These are phyloP conservation scores for Microcos paniculata DNA, from an alignment of 345 rosid genomes.

Conservation along the genomic window DNA sequence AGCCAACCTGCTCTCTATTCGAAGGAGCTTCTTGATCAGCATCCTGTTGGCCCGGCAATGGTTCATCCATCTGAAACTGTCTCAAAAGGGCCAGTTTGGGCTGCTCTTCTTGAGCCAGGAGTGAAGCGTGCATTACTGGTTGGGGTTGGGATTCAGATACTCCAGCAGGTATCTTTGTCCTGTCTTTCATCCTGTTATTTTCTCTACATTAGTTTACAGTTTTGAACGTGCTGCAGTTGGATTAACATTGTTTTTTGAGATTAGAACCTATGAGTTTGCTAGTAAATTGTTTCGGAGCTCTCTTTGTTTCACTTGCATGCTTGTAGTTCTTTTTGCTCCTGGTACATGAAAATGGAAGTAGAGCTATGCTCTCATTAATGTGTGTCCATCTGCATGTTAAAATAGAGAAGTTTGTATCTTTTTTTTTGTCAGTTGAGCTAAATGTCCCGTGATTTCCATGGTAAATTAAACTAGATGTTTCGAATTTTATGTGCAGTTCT, in stretches of 20 bases:
- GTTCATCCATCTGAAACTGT: constrained; percentile 61
- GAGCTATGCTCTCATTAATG: background rate
- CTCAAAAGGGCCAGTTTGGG: constrained; percentile 64
- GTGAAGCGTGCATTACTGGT: constrained; percentile 81
- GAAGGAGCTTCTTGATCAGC: constrained; percentile 52
- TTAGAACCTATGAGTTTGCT: background rate
- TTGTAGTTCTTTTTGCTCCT: background rate
- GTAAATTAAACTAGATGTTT: background rate
- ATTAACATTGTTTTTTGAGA: background rate
- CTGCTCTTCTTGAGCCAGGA: constrained; percentile 87
- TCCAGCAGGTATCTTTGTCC: constrained; percentile 67
- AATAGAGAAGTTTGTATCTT: background rate
- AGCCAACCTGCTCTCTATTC: constrained; percentile 77
- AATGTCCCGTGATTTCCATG: background rate
- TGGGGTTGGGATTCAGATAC: constrained; percentile 88
- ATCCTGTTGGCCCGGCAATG: constrained; percentile 67
- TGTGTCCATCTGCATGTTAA: background rate
- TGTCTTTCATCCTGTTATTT: background rate
- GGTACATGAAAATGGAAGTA: background rate
- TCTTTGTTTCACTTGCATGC: background rate
- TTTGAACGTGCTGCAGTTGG: background rate
- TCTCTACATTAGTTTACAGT: background rate
- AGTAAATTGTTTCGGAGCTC: background rate
- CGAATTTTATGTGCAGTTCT: constrained; percentile 51
- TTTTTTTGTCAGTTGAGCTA: background rate